Evolutionary conservation across 2,329 filamentous ascomycete genomes (phyloP).

Genomic region (Hymenoscyphus fraxineus): DNA sequence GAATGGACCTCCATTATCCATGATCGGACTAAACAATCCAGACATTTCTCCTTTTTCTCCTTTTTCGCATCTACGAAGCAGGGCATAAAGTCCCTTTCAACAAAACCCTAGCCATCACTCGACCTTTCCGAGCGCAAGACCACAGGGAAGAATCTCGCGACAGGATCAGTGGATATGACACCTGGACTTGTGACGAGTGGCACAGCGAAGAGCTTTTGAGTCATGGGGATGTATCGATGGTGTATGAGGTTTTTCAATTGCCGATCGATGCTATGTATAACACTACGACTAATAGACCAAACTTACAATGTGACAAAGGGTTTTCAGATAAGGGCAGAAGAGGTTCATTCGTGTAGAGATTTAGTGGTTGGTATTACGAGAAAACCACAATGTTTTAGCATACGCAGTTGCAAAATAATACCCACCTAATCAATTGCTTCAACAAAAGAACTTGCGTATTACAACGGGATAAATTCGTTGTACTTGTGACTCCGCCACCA

Average conservation of each 20-base stretch:
- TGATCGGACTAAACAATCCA: conserved; percentile 70
- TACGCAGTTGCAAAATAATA: too few species aligned
- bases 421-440: too few species aligned
- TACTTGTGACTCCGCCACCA: too few species aligned
- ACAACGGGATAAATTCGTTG: too few species aligned
- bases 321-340: too few species aligned
- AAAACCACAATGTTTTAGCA: too few species aligned
- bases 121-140: conserved; percentile 50
- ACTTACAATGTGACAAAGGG: conserved; percentile 14
- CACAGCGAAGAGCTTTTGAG: conserved; percentile 24
- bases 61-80: conserved; percentile 63
- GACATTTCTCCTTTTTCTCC: conserved; percentile 64
- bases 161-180: conserved; percentile 47
- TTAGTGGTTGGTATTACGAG: too few species aligned
- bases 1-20: conserved; percentile 59
- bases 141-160: conserved; percentile 46
- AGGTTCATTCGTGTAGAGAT: too few species aligned
- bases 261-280: conserved; percentile 45
- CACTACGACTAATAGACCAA: conserved; percentile 40
- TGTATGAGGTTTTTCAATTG: conserved; percentile 39
- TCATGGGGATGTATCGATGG: conserved; percentile 37
- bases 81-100: conserved; percentile 52
- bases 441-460: too few species aligned
- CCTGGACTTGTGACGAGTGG: conserved; percentile 25
- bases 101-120: conserved; percentile 48